These are phyloP conservation scores for Sphaerosporella brunnea DNA, from an alignment of 495 filamentous ascomycete species.

Conservation along the genomic window DNA sequence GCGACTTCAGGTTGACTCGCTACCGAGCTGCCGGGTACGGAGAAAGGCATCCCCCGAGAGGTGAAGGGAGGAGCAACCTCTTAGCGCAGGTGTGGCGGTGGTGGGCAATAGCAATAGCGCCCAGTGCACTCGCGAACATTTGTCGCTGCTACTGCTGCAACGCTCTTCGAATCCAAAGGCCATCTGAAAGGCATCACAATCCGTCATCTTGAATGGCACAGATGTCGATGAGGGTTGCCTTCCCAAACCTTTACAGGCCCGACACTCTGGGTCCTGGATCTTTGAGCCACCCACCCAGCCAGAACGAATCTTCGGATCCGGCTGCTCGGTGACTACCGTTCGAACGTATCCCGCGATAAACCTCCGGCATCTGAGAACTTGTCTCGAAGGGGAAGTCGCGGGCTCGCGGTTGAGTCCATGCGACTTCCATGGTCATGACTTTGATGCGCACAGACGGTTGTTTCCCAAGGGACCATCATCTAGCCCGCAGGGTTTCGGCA, in stretches of 20 bases:
- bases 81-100: neutral
- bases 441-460: constrained; percentile 1
- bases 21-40: constrained; percentile 5
- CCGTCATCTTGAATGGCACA: neutral
- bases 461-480: neutral
- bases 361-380: constrained; percentile 2
- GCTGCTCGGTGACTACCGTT: neutral
- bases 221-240: neutral
- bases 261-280: constrained; percentile 6
- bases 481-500: neutral
- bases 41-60: constrained; percentile 1
- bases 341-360: constrained; percentile 5
- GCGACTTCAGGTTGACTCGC: constrained; percentile 2
- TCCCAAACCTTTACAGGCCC: constrained; percentile 1
- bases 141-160: neutral
- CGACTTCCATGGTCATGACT: neutral
- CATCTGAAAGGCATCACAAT: neutral
- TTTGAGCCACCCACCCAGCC: constrained; percentile 1
- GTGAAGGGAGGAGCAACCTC: neutral
- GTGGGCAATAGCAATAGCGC: neutral
- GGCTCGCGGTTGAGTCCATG: neutral
- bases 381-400: neutral
- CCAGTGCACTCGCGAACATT: neutral
- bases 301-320: constrained; percentile 7
- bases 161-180: neutral